Percentiles rank a stretch among this genome's conserved stretches.
Evolutionary conservation across 768 basidiomycete genomes (phyloP).

Genomic region (Scleroderma bovista): DNA sequence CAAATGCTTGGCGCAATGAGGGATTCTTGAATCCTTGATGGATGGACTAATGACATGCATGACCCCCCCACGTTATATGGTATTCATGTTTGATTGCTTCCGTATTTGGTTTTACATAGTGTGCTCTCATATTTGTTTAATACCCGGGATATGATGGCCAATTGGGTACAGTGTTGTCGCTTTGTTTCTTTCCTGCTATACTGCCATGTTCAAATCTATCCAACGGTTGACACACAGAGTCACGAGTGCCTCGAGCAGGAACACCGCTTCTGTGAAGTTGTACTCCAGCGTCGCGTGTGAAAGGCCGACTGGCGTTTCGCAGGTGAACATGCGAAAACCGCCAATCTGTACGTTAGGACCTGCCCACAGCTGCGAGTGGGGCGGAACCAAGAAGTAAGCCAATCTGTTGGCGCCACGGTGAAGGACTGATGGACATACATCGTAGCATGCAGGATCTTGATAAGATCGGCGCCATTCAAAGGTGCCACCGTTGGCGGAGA

Average conservation of each 20-base stretch:
- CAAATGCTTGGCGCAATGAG: slow-evolving; percentile 52
- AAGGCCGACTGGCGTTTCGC: slow-evolving; percentile 55
- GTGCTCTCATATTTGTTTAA: slow-evolving; percentile 15
- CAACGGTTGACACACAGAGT: slow-evolving; percentile 70
- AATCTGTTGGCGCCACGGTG: not conserved
- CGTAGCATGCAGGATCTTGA: slow-evolving; percentile 49
- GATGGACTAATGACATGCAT: slow-evolving; percentile 21
- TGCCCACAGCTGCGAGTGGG: slow-evolving; percentile 38
- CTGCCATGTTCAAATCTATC: slow-evolving; percentile 47
- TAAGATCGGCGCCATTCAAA: slow-evolving; percentile 63
- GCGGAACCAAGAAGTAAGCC: slow-evolving; percentile 1
- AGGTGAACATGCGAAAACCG: slow-evolving; percentile 48
- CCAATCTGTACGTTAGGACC: slow-evolving; percentile 47
- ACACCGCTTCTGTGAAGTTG: slow-evolving; percentile 52
- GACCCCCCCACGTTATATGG: slow-evolving; percentile 5
- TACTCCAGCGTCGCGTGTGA: slow-evolving; percentile 61
- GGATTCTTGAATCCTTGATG: slow-evolving; percentile 20
- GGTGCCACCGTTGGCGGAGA: slow-evolving; percentile 46
- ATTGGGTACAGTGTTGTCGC: slow-evolving; percentile 10
- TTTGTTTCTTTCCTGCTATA: slow-evolving; percentile 6
- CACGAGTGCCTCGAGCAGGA: slow-evolving; percentile 59
- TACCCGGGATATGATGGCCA: slow-evolving; percentile 32
- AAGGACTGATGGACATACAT: slow-evolving; percentile 38
- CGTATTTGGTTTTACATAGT: slow-evolving; percentile 13
- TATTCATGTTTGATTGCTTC: slow-evolving; percentile 12